These are phyloP conservation scores for Mortierella sp. DNA, from an alignment of 371 early-diverging fungal genomes.

Conservation along the genomic window DNA sequence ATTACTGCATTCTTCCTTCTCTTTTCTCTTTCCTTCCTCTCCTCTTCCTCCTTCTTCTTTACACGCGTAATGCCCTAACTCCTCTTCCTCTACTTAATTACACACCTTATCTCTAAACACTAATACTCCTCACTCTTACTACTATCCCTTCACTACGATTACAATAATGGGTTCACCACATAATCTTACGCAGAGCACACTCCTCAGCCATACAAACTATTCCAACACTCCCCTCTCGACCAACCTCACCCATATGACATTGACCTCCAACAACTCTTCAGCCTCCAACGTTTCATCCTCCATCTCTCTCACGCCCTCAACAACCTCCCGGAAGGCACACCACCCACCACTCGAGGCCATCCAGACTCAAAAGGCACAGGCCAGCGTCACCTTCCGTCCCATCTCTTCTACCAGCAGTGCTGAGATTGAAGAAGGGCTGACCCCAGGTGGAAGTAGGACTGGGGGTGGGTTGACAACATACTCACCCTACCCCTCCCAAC, in stretches of 20 bases:
- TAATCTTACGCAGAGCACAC: background rate
- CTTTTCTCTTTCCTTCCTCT: background rate
- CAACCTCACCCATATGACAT: background rate
- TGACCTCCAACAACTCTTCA: background rate
- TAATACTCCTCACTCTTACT: background rate
- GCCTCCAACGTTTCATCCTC: background rate
- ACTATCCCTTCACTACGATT: background rate
- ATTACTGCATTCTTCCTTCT: background rate
- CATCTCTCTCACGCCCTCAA: background rate
- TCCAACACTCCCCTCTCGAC: background rate
- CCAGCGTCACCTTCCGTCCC: conserved; percentile 26
- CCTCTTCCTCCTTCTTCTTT: background rate
- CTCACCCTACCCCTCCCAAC: background rate
- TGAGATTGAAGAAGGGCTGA: background rate
- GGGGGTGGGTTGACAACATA: background rate
- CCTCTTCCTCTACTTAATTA: background rate
- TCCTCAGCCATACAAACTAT: background rate
- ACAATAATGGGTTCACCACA: background rate
- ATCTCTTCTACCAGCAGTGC: conserved; percentile 17
- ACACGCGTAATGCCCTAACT: background rate
- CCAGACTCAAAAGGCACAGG: conserved; percentile 23
- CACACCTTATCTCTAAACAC: background rate
- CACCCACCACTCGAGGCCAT: conserved; percentile 17
- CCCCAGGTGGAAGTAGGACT: background rate
- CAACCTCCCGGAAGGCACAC: conserved; percentile 9